These are phyloP conservation scores for Diaporthe helianthi DNA, from an alignment of 2,329 filamentous ascomycete species.

Conservation along the genomic window DNA sequence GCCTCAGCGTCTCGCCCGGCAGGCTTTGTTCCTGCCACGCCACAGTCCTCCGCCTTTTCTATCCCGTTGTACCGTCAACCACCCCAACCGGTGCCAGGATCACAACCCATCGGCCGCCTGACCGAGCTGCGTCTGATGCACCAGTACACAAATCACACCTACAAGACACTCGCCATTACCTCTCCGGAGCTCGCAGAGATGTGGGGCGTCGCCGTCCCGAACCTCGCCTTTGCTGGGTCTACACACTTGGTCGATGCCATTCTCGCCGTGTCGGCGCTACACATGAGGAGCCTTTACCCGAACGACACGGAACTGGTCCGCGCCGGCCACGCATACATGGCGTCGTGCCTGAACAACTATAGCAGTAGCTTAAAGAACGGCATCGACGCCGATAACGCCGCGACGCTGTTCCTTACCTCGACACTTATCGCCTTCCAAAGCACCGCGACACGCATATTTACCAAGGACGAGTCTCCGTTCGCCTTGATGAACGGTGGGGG, in stretches of 20 bases:
- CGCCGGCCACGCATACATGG: slow-evolving; percentile 70
- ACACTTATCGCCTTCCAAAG: slow-evolving; percentile 72
- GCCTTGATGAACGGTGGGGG: slow-evolving; percentile 43
- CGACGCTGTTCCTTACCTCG: slow-evolving; percentile 68
- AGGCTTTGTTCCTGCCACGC: slow-evolving; percentile 25
- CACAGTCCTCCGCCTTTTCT: slow-evolving; percentile 36
- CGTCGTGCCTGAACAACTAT: slow-evolving; percentile 67
- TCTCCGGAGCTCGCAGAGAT: slow-evolving; percentile 60
- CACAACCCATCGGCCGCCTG: slow-evolving; percentile 52
- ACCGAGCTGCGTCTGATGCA: slow-evolving; percentile 70
- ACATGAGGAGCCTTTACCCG: slow-evolving; percentile 63
- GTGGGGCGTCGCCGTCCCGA: slow-evolving; percentile 67
- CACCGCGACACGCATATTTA: slow-evolving; percentile 67
- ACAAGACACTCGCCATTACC: slow-evolving; percentile 64
- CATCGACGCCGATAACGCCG: slow-evolving; percentile 65
- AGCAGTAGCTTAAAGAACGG: slow-evolving; percentile 62
- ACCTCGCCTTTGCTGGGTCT: slow-evolving; percentile 65
- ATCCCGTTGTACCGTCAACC: slow-evolving; percentile 48
- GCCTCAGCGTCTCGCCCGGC: slow-evolving; percentile 28
- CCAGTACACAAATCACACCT: slow-evolving; percentile 67
- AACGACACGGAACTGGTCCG: slow-evolving; percentile 66
- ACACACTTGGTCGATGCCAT: slow-evolving; percentile 69
- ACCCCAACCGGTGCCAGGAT: slow-evolving; percentile 46
- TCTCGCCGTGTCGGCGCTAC: slow-evolving; percentile 68
- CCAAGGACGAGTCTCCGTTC: slow-evolving; percentile 57